Base-by-base conservation (phyloP, 78 protist genomes). In the Speleostelium caveatum region DNA sequence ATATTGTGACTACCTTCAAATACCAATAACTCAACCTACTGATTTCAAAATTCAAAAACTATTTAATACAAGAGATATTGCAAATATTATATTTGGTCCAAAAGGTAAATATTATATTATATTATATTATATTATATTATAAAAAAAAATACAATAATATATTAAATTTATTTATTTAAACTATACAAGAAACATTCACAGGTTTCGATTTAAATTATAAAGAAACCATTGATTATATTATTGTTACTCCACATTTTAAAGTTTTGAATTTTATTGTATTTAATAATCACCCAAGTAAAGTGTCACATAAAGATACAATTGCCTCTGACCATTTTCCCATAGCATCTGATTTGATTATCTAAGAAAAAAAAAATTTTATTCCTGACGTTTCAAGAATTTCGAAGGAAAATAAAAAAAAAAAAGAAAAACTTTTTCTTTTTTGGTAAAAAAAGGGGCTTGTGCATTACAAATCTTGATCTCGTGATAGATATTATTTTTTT, bases 241-340 rank as follows among this genome's bases (percentile, higher is more conserved):
- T 76, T 63, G 59, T 76, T 1, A 76, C 60, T n/a, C 28, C 24
- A 22, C 35, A 28, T 22, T 59, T 76, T 42, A 45, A 45, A 63
- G 73, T 67, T 33, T 17, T 26, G 6, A 17, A 36, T 38, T 76
- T 76, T 63, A 32, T 36, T 22, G 73, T 76, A 30, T 28, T 76
- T 4, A 63, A 59, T 42, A 58, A 62, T 32, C 60, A 60, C 33
- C 73, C 67, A 4, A 19, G 36, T 62, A 74, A 58, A 26, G n/a
- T 72, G 17, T 14, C 45, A 16, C 45, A 28, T 26, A 51, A 32
- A 33, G 21, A 32, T 12, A 59, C 73, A 16, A 76, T 63, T 14
- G 71, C 73, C 1, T 60, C 73, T 62, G 86, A 76, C 33, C 86
- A 76, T 62, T 38, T 41, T 21, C 86, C 86, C 7, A 33, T 76